These are phyloP conservation scores for Cryptococcus neoformans DNA, from an alignment of 1,284 basidiomycete genomes.

Conservation along the genomic window DNA sequence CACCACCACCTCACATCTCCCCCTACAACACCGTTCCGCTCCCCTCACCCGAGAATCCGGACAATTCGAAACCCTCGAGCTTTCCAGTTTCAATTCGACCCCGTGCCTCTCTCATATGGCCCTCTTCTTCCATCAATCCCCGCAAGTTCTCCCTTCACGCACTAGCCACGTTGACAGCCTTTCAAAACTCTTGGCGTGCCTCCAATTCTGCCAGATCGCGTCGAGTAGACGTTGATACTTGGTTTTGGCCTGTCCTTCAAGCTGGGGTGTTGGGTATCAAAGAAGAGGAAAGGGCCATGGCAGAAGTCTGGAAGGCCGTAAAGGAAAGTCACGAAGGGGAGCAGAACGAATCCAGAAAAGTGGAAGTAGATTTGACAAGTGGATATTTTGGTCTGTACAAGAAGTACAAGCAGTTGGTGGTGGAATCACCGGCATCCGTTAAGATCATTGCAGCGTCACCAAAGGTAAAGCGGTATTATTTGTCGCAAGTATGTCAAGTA, in stretches of 20 bases:
- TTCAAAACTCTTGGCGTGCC: constrained; percentile 46
- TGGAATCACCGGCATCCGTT: constrained; percentile 60
- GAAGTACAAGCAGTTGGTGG: constrained; percentile 72
- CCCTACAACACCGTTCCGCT: constrained; percentile 34
- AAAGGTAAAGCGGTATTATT: constrained; percentile 57
- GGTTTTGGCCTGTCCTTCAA: constrained; percentile 77
- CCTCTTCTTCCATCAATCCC: constrained; percentile 39
- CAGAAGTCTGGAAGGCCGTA: constrained; percentile 44
- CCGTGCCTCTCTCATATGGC: constrained; percentile 38
- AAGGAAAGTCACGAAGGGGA: constrained; percentile 15
- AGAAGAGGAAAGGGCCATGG: constrained; percentile 71
- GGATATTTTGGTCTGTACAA: constrained; percentile 91
- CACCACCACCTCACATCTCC: constrained; percentile 30
- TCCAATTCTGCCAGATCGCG: constrained; percentile 36
- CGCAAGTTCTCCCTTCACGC: constrained; percentile 40
- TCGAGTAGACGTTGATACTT: constrained; percentile 53
- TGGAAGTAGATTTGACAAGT: constrained; percentile 67
- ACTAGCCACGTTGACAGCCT: constrained; percentile 43
- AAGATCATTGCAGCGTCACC: constrained; percentile 83
- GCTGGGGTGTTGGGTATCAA: constrained; percentile 76
- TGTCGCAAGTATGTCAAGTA: background rate
- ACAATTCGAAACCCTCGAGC: constrained; percentile 4
- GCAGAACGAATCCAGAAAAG: constrained; percentile 4
- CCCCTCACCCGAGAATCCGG: constrained; percentile 9
- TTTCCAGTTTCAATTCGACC: constrained; percentile 1